These are phyloP conservation scores for Cucurbita argyrosperma DNA, from an alignment of 306 rosid species.

Conservation along the genomic window DNA sequence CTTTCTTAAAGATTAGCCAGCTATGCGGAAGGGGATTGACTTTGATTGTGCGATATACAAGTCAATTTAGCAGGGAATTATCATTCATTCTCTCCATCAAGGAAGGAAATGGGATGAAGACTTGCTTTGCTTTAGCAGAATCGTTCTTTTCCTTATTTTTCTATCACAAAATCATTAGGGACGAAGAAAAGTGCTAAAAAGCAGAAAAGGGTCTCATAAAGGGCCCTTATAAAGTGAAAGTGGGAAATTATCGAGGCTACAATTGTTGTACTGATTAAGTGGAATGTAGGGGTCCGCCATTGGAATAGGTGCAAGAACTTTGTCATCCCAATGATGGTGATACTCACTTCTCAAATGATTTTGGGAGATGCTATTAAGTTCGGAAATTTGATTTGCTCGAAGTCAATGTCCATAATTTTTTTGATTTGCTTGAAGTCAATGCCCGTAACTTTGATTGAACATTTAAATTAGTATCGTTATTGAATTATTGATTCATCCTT, in stretches of 20 bases:
- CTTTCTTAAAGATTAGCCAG: neutral
- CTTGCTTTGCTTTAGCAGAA: neutral
- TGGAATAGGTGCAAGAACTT: neutral
- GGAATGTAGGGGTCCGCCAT: conserved; percentile 26
- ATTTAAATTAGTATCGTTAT: neutral
- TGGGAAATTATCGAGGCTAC: conserved; percentile 14
- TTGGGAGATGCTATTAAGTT: neutral
- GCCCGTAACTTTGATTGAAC: neutral
- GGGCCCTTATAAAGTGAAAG: conserved; percentile 11
- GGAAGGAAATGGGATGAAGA: neutral
- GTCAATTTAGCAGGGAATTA: neutral
- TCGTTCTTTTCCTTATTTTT: neutral
- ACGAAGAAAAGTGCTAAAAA: neutral
- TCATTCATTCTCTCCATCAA: neutral
- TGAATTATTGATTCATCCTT: neutral
- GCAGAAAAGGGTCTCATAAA: neutral
- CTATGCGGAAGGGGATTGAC: neutral
- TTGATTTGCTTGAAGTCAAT: neutral
- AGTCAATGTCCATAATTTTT: neutral
- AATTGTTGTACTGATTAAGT: conserved; percentile 17
- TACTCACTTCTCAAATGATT: neutral
- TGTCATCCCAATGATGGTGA: no score
- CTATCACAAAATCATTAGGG: conserved; percentile 1
- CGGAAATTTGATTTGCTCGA: neutral
- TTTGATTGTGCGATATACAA: neutral